Evolutionary conservation across 78 protist genomes (phyloP).

Genomic region (Trichosphaerium sp.): DNA sequence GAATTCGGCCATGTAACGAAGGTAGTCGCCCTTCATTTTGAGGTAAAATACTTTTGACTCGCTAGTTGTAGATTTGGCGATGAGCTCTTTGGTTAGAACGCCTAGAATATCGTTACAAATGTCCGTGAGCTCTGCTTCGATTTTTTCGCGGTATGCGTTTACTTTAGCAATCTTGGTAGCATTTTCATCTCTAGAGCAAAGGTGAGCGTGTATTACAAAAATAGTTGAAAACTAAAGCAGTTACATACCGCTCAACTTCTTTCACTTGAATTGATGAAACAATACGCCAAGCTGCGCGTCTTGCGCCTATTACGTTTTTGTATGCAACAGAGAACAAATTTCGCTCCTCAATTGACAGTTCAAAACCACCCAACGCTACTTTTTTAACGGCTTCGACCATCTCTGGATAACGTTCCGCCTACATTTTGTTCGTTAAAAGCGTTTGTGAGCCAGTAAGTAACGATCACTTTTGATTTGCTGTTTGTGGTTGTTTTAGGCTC

Average conservation of each 20-base stretch:
- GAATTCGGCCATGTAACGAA: constrained; percentile 95
- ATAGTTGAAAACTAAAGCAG: no score
- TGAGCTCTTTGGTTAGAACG: constrained; percentile 70
- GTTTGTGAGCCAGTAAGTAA: no score
- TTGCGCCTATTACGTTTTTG: constrained; percentile 96
- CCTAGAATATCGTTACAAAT: constrained; percentile 72
- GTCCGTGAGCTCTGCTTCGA: constrained; percentile 80
- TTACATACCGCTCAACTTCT: no score
- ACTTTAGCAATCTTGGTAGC: constrained; percentile 31
- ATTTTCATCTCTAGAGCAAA: no score
- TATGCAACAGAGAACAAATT: constrained; percentile 97
- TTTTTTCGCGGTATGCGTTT: constrained; percentile 60
- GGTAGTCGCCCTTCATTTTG: constrained; percentile 96
- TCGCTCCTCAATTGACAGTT: constrained; percentile 93
- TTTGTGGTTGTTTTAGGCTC: no score
- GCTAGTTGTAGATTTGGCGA: constrained; percentile 52
- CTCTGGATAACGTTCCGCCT: constrained; percentile 39
- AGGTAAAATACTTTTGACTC: constrained; percentile 90
- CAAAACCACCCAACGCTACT: constrained; percentile 74
- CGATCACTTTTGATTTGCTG: no score
- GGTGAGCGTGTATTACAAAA: no score
- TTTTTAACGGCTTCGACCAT: constrained; percentile 89
- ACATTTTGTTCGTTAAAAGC: no score
- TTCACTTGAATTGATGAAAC: constrained; percentile 80
- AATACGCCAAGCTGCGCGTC: constrained; percentile 98